These are phyloP conservation scores for Ceratocystis eucalypticola DNA, from an alignment of 2,329 filamentous ascomycete species.

Conservation along the genomic window DNA sequence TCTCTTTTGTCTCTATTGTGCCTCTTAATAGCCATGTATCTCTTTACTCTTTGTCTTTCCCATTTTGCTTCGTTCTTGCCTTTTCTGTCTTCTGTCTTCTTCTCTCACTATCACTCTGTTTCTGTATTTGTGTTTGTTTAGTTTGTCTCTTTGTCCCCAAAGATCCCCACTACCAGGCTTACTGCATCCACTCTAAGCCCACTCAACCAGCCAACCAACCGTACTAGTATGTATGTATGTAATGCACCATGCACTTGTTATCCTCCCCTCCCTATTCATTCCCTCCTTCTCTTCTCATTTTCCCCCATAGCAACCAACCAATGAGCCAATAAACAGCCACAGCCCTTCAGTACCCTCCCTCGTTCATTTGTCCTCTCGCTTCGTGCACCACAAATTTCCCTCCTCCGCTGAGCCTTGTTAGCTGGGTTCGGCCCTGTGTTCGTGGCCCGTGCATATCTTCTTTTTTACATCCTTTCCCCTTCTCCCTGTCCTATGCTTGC, in stretches of 20 bases:
- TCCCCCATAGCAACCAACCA: slow-evolving; percentile 3
- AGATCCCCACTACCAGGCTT: not conserved
- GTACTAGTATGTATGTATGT: not conserved
- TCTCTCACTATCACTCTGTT: no score
- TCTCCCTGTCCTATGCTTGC: not conserved
- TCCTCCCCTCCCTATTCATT: not conserved
- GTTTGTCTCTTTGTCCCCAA: not conserved
- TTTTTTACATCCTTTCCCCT: not conserved
- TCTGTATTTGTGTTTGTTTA: no score
- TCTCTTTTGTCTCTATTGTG: no score
- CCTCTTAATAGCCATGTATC: no score
- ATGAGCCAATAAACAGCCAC: not conserved
- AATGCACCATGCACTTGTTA: not conserved
- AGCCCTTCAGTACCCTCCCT: not conserved
- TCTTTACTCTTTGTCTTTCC: no score
- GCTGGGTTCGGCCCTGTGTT: not conserved
- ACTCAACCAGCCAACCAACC: not conserved
- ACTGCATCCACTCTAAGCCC: not conserved
- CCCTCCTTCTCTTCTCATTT: not conserved
- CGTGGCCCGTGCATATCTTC: not conserved
- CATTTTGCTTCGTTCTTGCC: no score
- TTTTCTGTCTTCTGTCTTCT: no score
- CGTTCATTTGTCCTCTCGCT: not conserved
- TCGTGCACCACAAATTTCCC: slow-evolving; percentile 3
- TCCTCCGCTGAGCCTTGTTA: not conserved